Conservation (phyloP, 441 rosid species). For the Eruca vesicaria region DNA sequence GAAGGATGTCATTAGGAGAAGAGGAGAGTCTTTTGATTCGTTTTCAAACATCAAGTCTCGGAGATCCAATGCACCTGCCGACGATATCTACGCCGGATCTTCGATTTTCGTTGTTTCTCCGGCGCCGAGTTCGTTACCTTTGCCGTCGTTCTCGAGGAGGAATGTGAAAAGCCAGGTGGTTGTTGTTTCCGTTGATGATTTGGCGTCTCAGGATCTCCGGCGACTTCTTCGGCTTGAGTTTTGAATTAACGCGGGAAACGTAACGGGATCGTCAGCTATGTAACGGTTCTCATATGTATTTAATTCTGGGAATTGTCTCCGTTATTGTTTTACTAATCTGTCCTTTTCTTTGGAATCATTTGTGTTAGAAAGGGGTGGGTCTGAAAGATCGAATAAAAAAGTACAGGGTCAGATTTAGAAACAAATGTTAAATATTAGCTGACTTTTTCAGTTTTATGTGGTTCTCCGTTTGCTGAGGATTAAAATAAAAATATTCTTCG, state of each 20-base stretch:
- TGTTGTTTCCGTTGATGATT: conserved; percentile 51
- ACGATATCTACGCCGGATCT: conserved; percentile 74
- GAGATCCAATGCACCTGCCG: conserved; percentile 27
- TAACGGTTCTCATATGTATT: conserved; percentile 11
- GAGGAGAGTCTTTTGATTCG: conserved; percentile 51
- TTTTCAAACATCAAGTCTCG: conserved; percentile 42
- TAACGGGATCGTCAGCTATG: conserved; percentile 4
- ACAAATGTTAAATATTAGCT: conserved; percentile 10
- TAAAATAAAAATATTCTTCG: no score
- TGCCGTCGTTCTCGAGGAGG: conserved; percentile 77
- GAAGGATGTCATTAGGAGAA: conserved; percentile 45
- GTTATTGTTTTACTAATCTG: not conserved
- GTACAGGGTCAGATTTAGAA: conserved; percentile 28
- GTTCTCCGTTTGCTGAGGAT: no score
- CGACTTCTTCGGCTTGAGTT: conserved; percentile 76
- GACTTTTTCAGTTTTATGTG: conserved; percentile 25
- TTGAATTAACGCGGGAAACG: conserved; percentile 22
- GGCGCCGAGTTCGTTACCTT: conserved; percentile 81
- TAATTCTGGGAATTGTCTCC: not conserved
- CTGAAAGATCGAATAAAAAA: not conserved
- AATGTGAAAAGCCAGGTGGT: conserved; percentile 25
- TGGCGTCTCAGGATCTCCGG: conserved; percentile 81
- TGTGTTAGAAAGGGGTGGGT: not conserved
- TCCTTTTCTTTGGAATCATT: not conserved
- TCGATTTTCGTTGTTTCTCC: conserved; percentile 75